Evolutionary conservation across 805 yeast genomes (phyloP), one percentile per base, ranked within the genome.

Genomic region (Limtongia smithiae): DNA sequence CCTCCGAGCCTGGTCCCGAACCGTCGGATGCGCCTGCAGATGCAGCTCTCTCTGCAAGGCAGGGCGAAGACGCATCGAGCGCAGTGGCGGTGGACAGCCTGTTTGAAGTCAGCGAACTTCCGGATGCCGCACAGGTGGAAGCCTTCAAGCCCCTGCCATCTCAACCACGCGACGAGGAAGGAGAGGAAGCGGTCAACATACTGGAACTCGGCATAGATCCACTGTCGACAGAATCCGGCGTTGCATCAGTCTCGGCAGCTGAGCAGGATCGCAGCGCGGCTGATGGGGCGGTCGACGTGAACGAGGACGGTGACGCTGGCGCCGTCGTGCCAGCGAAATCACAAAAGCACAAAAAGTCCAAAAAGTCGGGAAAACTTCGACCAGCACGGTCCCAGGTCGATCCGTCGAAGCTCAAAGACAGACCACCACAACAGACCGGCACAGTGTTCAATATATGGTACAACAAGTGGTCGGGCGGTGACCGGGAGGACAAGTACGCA

Each of bases 381-480:
- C 75, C 88, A 0, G 96, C 96, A 0, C 69, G 93, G 27, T 71
- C 81, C 1, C 96, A 88, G 62, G 79, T 85, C 1, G 82, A 81
- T 48, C 83, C 86, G 1, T 74, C 81, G 14, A 71, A 80, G 0
- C 70, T 77, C 2, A 73, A 75, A 17, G 72, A 68, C 1, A 80
- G 79, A 36, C 80, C 76, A 35, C 95, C 95, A 0, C 82, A 86
- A 4, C 95, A 85, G 57, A 77, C 84, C 0, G 96, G 96, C 0
- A 78, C 81, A 6, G 79, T 81, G 0, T 90, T 84, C 71, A 90
- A 90, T 61, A 74, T 87, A 14, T 90, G 97, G 97, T 90, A 79
- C 65, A 73, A 83, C 48, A 83, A 83, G 65, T 90, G 96, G 96
- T 80, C 93, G 6, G 88, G 89, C 0, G 89, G 87, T 12, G 85